Evolutionary conservation across 2,329 filamentous ascomycete species (phyloP).

Genomic region (Lachnellula hyalina): DNA sequence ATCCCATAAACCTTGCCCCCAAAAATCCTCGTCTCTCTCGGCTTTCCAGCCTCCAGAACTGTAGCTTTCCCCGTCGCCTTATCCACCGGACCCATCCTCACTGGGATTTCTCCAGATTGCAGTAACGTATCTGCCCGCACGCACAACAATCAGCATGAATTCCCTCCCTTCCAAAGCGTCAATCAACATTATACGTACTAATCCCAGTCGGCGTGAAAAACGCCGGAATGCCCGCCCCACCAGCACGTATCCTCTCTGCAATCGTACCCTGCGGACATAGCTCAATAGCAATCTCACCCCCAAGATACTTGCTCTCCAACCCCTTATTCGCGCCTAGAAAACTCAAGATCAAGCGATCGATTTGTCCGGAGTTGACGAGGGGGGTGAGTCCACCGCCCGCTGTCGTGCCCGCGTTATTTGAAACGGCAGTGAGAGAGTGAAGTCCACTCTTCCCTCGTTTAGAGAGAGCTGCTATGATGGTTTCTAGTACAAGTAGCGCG

Average conservation of each 20-base stretch:
- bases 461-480: slow-evolving; percentile 64
- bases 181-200: slow-evolving; percentile 39
- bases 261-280: slow-evolving; percentile 72
- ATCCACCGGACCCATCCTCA: slow-evolving; percentile 54
- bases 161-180: background rate
- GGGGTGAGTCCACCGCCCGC: slow-evolving; percentile 63
- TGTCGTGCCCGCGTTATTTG: slow-evolving; percentile 73
- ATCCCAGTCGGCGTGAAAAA: slow-evolving; percentile 76
- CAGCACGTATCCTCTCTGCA: slow-evolving; percentile 66
- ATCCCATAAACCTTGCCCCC: slow-evolving; percentile 68
- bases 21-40: slow-evolving; percentile 68
- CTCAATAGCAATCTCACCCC: slow-evolving; percentile 69
- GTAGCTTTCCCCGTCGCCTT: slow-evolving; percentile 20
- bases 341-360: slow-evolving; percentile 67
- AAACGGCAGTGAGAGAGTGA: slow-evolving; percentile 64
- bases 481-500: slow-evolving; percentile 42
- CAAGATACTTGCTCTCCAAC: slow-evolving; percentile 69
- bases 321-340: slow-evolving; percentile 75
- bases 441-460: slow-evolving; percentile 50
- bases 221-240: slow-evolving; percentile 70
- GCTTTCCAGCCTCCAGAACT: slow-evolving; percentile 57
- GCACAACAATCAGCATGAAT: background rate
- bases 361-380: slow-evolving; percentile 63
- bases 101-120: slow-evolving; percentile 63
- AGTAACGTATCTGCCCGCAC: slow-evolving; percentile 51